Evolutionary conservation across 768 basidiomycete genomes (phyloP).

Genomic region (Crucibulum laeve): DNA sequence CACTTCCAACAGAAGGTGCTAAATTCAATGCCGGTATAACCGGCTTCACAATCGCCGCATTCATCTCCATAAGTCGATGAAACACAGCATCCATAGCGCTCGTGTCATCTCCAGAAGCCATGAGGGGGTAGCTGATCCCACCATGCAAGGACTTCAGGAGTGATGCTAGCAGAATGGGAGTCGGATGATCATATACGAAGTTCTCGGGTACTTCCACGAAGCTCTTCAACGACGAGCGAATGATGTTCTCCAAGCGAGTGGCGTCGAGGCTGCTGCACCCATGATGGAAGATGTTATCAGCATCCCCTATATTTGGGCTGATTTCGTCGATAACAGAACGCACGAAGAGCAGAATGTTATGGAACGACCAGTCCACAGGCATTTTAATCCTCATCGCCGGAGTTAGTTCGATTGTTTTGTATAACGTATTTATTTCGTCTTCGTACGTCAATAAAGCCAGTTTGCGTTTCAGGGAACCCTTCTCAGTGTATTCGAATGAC

Average conservation of each 20-base stretch:
- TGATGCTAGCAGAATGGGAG: not conserved
- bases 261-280: constrained; percentile 1
- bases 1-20: not conserved
- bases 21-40: not conserved
- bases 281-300: not conserved
- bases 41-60: not conserved
- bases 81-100: not conserved
- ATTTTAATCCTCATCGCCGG: not conserved
- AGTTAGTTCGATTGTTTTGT: not conserved
- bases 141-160: not conserved
- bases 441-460: not conserved
- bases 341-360: not conserved
- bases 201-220: no score
- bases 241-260: not conserved
- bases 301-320: not conserved
- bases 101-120: not conserved
- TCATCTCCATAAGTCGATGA: not conserved
- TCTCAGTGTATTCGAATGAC: not conserved
- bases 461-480: not conserved
- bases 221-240: not conserved
- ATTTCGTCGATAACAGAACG: not conserved
- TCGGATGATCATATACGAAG: constrained; percentile 1
- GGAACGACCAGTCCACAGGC: not conserved
- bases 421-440: not conserved
- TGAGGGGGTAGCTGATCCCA: not conserved